Conservation (phyloP, 768 basidiomycete species). For the Phaffia tasmanica region DNA sequence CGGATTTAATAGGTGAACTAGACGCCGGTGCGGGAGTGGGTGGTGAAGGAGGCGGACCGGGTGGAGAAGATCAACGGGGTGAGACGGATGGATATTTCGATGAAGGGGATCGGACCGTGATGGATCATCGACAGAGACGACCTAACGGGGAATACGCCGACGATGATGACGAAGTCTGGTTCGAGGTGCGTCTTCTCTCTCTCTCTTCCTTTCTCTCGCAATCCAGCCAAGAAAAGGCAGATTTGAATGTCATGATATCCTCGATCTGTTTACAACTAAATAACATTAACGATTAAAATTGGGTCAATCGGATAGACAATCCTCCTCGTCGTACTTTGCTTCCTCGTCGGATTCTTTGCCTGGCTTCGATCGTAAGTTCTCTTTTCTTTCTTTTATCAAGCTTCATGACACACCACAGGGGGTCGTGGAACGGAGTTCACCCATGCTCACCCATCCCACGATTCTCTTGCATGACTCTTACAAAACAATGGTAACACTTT, state of each 20-base stretch:
- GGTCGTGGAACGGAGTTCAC: no score
- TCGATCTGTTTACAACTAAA: background rate
- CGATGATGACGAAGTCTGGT: slow-evolving; percentile 19
- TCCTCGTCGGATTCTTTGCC: slow-evolving; percentile 18
- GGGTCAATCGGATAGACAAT: slow-evolving; percentile 1
- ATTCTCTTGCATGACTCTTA: background rate
- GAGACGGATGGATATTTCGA: slow-evolving; percentile 4
- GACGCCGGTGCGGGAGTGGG: background rate
- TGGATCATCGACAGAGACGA: background rate
- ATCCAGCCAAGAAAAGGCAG: no score
- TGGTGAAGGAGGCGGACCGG: background rate
- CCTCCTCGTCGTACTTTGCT: slow-evolving; percentile 14
- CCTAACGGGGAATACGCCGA: background rate
- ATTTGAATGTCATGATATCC: no score
- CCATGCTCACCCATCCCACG: no score
- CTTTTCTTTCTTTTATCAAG: background rate
- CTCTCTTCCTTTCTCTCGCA: background rate
- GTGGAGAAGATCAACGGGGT: background rate
- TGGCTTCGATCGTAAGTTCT: slow-evolving; percentile 21
- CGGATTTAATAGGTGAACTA: background rate
- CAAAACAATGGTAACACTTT: background rate
- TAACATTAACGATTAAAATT: background rate
- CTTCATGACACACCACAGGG: background rate
- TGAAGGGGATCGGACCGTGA: slow-evolving; percentile 13
- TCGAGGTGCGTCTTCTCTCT: slow-evolving; percentile 10